Evolutionary conservation across 495 filamentous ascomycete species (phyloP), one percentile per base, ranked within the genome.

Genomic region (Talaromyces liani): DNA sequence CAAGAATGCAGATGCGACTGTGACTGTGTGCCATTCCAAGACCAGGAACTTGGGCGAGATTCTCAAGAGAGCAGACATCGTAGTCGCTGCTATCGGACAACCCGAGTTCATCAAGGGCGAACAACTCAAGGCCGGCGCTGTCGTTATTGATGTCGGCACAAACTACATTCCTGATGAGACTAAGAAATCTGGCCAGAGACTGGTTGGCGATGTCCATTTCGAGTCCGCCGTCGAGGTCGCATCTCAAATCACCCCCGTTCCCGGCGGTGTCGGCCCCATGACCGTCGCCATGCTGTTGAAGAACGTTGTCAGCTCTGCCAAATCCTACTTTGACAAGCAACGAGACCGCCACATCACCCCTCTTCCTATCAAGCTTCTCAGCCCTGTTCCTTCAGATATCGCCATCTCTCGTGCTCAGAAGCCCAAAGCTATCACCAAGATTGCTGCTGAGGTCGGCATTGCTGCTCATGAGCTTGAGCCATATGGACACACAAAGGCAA

Each of bases 111-210:
- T 98, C 67, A 92, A 91, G 74, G 94, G 93, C 60, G 92, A 97
- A 47, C 97, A 91, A 91, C 72, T 98, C 68, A 98, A 98, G 79
- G 85, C 88, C 9, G 94, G 94, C 24, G 91, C 83, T 20, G 92
- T 98, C 14, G 92, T 98, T 27, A 96, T 98, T 71, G 94, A 98
- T 72, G 94, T 98, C 25, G 94, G 94, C 56, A 98, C 93, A 62
- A 98, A 98, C 78, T 97, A 91, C 80, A 87, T 97, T 66, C 85
- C 89, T n/a, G 94, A 98, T 71, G 82, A 85, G n/a, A 87, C 91
- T 47, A 95, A 89, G 75, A 98, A 97, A 77, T 96, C 92, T 18
- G 95, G 94, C 3, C 83, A 92, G 73, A 85, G 92, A 65, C 83
- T 98, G n/a, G 94, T 97, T 16, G 94, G 94, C 41, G 94, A 98